phyloP scores from a whole-genome alignment of 2,329 filamentous ascomycete species.

The Penicillium sp. region DNA sequence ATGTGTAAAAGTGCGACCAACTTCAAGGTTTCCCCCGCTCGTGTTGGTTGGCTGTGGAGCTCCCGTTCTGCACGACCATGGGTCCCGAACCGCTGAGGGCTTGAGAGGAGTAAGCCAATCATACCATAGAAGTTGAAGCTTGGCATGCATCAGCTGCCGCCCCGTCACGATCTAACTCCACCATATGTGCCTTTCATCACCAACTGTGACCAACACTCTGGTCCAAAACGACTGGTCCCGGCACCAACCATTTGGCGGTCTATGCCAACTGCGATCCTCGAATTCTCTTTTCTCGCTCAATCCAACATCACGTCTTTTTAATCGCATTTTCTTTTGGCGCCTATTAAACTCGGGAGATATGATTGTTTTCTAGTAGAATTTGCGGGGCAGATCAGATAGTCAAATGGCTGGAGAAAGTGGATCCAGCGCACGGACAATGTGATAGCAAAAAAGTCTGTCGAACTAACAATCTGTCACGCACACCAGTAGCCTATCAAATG shows the following conservation, averaged over 20 bases:
- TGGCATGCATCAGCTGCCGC: constrained; percentile 2
- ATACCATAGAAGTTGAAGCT: neutral
- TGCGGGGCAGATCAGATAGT: neutral
- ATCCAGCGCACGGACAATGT: neutral
- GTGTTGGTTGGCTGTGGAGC: constrained; percentile 54
- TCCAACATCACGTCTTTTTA: neutral
- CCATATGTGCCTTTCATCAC: neutral
- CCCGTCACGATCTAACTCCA: constrained; percentile 4
- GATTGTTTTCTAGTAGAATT: neutral
- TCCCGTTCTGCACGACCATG: neutral
- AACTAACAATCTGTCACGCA: neutral
- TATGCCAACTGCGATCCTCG: neutral
- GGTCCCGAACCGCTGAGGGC: neutral
- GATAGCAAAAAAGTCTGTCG: neutral
- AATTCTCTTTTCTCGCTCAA: too few species aligned
- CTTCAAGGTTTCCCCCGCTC: neutral
- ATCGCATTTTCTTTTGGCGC: neutral
- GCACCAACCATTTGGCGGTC: neutral
- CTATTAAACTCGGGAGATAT: neutral
- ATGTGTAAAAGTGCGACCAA: neutral
- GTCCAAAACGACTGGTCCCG: neutral
- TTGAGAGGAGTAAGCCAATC: neutral
- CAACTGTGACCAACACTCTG: neutral
- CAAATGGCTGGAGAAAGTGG: neutral
- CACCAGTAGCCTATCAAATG: neutral